A percentile compares a stretch with the other conserved stretches of the same genome.
These are phyloP conservation scores for Aspergillus avenaceus DNA, from an alignment of 495 filamentous ascomycete species.

Conservation along the genomic window DNA sequence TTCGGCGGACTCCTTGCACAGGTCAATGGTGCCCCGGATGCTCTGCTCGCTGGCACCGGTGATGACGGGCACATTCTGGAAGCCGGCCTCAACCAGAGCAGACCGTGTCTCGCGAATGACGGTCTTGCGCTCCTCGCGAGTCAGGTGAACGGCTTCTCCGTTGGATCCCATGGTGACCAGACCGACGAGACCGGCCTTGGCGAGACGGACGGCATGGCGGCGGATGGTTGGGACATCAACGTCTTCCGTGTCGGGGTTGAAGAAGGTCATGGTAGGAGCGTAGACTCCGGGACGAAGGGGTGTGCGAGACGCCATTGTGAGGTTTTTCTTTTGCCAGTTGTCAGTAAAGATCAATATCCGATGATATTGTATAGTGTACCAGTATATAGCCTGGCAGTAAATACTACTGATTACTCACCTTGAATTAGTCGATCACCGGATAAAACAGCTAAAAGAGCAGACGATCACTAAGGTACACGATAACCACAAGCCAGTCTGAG, in stretches of 20 bases:
- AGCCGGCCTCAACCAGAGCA: conserved; percentile 77
- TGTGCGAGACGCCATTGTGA: conserved; percentile 28
- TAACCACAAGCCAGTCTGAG: not conserved
- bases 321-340: not conserved
- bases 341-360: too few relatives aligned
- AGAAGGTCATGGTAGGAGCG: conserved; percentile 88
- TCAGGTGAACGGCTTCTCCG: conserved; percentile 82
- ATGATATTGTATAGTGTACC: too few relatives aligned
- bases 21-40: conserved; percentile 69
- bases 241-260: conserved; percentile 75
- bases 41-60: conserved; percentile 76
- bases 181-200: conserved; percentile 73
- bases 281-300: conserved; percentile 82
- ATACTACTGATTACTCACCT: too few relatives aligned
- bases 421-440: too few relatives aligned
- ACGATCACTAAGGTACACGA: not conserved
- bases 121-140: conserved; percentile 66
- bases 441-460: not conserved
- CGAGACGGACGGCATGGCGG: conserved; percentile 76
- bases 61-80: conserved; percentile 71
- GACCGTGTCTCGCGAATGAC: conserved; percentile 77
- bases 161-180: conserved; percentile 89
- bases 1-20: conserved; percentile 62
- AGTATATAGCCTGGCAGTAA: too few relatives aligned
- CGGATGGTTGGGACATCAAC: conserved; percentile 77